Conservation (phyloP, 306 rosid species). For the Sechiopsis laciniata region DNA sequence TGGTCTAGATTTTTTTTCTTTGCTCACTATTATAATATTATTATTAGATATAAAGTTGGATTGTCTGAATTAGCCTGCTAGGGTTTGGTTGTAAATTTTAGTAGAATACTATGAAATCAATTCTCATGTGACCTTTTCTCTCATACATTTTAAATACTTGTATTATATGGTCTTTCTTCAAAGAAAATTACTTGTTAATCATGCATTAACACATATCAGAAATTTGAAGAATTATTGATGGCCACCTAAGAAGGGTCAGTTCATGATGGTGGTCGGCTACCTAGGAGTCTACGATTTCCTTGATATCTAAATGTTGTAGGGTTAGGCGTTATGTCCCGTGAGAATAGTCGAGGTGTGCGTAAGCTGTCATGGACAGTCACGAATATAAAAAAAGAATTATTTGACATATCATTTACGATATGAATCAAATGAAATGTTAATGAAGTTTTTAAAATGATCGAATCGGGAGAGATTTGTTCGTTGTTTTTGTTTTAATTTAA, state of each 20-base stretch:
- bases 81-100: too few species aligned
- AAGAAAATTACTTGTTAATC: constrained; percentile 1
- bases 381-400: too few species aligned
- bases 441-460: background rate
- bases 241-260: too few species aligned
- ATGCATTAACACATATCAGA: background rate
- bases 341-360: too few species aligned
- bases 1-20: background rate
- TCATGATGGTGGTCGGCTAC: too few species aligned
- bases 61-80: background rate
- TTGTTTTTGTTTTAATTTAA: background rate
- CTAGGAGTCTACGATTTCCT: too few species aligned
- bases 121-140: background rate
- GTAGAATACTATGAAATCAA: too few species aligned
- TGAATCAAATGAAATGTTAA: background rate
- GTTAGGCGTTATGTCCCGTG: too few species aligned
- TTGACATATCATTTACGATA: background rate
- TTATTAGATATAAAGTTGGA: background rate
- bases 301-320: too few species aligned
- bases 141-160: background rate
- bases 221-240: too few species aligned
- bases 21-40: background rate
- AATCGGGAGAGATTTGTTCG: background rate
- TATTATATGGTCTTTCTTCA: background rate
- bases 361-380: too few species aligned